Evolutionary conservation across 257 asterid species (phyloP).

Genomic region (Solanum habrochaites): DNA sequence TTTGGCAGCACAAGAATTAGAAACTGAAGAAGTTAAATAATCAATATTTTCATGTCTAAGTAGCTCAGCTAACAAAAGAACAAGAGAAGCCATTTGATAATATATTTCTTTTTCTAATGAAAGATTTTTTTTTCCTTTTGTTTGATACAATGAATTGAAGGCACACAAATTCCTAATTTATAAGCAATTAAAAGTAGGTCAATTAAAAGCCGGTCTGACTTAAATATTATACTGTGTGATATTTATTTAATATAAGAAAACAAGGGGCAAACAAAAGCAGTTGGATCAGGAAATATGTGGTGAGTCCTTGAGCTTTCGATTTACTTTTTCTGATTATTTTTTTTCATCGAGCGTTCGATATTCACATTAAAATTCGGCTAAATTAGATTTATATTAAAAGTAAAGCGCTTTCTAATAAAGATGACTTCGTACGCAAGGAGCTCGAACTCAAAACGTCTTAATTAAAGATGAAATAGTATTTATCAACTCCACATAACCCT

Average conservation of each 20-base stretch:
- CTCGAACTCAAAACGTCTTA: no score
- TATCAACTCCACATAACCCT: no score
- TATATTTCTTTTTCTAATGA: neutral
- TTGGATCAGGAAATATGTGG: neutral
- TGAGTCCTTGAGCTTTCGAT: neutral
- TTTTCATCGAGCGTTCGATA: no score
- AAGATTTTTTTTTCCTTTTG: neutral
- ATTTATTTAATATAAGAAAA: neutral
- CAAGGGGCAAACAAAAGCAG: neutral
- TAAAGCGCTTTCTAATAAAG: no score
- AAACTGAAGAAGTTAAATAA: slow-evolving; percentile 3
- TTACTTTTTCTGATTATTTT: no score
- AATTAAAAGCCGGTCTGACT: neutral
- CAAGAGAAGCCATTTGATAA: slow-evolving; percentile 44
- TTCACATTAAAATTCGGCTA: accelerated
- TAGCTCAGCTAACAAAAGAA: slow-evolving; percentile 51
- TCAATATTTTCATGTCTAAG: slow-evolving; percentile 34
- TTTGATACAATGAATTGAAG: neutral
- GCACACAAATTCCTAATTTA: neutral
- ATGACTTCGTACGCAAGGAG: no score
- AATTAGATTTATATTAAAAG: no score
- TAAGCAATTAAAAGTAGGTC: neutral
- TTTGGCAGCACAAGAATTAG: neutral
- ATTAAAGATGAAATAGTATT: no score
- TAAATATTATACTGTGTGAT: neutral